Evolutionary conservation across 768 basidiomycete genomes (phyloP).

Genomic region (Termitomyces sp.): DNA sequence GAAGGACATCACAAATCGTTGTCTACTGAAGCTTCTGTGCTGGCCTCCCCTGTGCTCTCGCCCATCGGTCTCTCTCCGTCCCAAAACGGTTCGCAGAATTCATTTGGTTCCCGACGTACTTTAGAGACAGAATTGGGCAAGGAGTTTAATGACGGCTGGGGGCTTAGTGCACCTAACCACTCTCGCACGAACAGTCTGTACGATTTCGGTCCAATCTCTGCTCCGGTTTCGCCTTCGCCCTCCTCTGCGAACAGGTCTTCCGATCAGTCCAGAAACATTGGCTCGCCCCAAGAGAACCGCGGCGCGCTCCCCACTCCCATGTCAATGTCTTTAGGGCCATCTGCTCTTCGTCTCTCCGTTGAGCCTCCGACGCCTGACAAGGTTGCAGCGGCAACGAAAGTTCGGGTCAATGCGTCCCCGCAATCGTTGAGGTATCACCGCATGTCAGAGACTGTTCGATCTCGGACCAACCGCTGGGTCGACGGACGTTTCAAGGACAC

Average conservation of each 20-base stretch:
- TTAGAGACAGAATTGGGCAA: slow-evolving; percentile 58
- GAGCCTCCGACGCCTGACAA: slow-evolving; percentile 39
- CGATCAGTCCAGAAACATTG: slow-evolving; percentile 11
- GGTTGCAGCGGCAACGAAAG: slow-evolving; percentile 6
- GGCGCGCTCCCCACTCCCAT: slow-evolving; percentile 14
- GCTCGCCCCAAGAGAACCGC: slow-evolving; percentile 6
- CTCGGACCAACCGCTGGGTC: slow-evolving; percentile 56
- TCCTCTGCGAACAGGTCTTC: slow-evolving; percentile 9
- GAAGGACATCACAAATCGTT: slow-evolving; percentile 23
- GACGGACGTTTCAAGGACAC: slow-evolving; percentile 46
- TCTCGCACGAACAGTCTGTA: slow-evolving; percentile 52
- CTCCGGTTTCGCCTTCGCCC: slow-evolving; percentile 29
- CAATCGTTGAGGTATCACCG: slow-evolving; percentile 30
- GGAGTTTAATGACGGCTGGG: slow-evolving; percentile 44
- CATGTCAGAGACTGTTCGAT: slow-evolving; percentile 48
- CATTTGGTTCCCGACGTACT: slow-evolving; percentile 23
- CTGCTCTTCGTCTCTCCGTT: slow-evolving; percentile 31
- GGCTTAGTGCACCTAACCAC: slow-evolving; percentile 34
- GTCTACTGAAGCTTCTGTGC: slow-evolving; percentile 25
- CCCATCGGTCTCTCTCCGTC: slow-evolving; percentile 24
- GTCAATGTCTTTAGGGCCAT: slow-evolving; percentile 6
- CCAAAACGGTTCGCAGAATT: slow-evolving; percentile 9
- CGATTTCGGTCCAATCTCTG: slow-evolving; percentile 42
- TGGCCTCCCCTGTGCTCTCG: slow-evolving; percentile 32
- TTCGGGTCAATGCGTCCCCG: slow-evolving; percentile 7